phyloP scores from a whole-genome alignment of 371 early-diverging fungal species.

The Saksenaea oblongispora region DNA sequence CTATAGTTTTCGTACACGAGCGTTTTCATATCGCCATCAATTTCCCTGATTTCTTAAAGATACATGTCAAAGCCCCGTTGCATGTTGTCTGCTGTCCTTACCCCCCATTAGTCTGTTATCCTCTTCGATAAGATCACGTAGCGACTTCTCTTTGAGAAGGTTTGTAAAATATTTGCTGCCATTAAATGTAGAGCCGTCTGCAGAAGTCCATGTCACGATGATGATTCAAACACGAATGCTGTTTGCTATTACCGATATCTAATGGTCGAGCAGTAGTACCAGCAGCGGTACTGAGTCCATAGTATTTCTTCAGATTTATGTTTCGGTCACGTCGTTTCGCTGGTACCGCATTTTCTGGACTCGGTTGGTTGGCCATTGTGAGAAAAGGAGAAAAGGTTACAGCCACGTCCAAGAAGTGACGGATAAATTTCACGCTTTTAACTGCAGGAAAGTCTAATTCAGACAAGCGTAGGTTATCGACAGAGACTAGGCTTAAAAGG shows the following conservation, averaged over 20 bases:
- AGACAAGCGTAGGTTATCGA: too few species aligned
- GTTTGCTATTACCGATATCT: slow-evolving; percentile 29
- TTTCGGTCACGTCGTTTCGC: slow-evolving; percentile 28
- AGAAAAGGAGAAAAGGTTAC: background rate
- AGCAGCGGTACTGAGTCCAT: slow-evolving; percentile 29
- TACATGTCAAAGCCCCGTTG: background rate
- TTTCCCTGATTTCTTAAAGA: slow-evolving; percentile 71
- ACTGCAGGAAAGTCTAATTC: too few species aligned
- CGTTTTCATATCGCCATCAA: slow-evolving; percentile 96
- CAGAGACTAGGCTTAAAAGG: too few species aligned
- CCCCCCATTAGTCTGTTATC: slow-evolving; percentile 78
- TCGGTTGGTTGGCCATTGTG: background rate
- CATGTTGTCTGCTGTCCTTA: slow-evolving; percentile 16
- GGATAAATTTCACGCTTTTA: too few species aligned
- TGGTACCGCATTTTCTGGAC: background rate
- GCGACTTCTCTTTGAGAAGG: slow-evolving; percentile 64
- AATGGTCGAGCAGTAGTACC: slow-evolving; percentile 21
- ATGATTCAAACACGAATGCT: background rate
- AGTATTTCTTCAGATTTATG: slow-evolving; percentile 37
- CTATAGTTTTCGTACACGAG: slow-evolving; percentile 96
- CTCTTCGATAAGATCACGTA: slow-evolving; percentile 66
- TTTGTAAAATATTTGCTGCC: slow-evolving; percentile 73
- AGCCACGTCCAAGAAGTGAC: too few species aligned
- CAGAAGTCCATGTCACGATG: background rate
- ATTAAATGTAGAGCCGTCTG: slow-evolving; percentile 73